A percentile compares a stretch with the other conserved stretches of the same genome.
These are phyloP conservation scores for Erodium moschatum DNA, from an alignment of 441 rosid species.

Conservation along the genomic window DNA sequence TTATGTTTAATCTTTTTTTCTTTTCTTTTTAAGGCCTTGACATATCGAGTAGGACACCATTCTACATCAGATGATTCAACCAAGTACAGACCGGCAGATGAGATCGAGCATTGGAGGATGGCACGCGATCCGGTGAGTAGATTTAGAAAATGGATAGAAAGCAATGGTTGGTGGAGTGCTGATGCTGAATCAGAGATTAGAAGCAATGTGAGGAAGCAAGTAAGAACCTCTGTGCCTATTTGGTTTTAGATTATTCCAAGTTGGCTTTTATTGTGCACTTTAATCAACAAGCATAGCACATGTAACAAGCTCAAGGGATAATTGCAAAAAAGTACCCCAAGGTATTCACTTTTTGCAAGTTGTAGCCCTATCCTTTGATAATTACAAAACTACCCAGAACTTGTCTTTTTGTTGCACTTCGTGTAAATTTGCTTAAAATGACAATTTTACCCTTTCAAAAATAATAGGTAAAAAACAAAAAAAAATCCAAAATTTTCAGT, in stretches of 20 bases:
- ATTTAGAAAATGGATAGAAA: conserved; percentile 22
- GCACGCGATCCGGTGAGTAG: conserved; percentile 19
- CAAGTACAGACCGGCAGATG: conserved; percentile 25
- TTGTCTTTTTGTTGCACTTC: too few relatives aligned
- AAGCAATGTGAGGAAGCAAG: conserved; percentile 21
- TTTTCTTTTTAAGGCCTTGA: conserved; percentile 19
- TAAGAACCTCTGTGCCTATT: background rate
- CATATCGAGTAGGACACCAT: conserved; percentile 28
- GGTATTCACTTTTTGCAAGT: too few relatives aligned
- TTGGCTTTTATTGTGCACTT: background rate
- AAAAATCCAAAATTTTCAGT: too few relatives aligned
- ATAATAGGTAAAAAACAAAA: too few relatives aligned
- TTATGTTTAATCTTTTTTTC: background rate
- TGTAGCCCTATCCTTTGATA: too few relatives aligned
- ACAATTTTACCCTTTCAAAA: too few relatives aligned
- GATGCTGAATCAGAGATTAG: conserved; percentile 22
- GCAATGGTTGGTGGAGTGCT: conserved; percentile 12
- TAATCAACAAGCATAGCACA: background rate
- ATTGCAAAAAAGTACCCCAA: too few relatives aligned
- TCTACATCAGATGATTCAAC: conserved; percentile 27
- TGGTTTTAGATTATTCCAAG: background rate
- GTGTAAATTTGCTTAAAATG: too few relatives aligned
- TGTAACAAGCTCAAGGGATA: too few relatives aligned
- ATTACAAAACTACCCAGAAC: too few relatives aligned
- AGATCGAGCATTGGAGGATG: conserved; percentile 23